A percentile compares a stretch with the other conserved stretches of the same genome.
Evolutionary conservation across 805 yeast species (phyloP).

Genomic region (Wickerhamomyces chaumierensis): DNA sequence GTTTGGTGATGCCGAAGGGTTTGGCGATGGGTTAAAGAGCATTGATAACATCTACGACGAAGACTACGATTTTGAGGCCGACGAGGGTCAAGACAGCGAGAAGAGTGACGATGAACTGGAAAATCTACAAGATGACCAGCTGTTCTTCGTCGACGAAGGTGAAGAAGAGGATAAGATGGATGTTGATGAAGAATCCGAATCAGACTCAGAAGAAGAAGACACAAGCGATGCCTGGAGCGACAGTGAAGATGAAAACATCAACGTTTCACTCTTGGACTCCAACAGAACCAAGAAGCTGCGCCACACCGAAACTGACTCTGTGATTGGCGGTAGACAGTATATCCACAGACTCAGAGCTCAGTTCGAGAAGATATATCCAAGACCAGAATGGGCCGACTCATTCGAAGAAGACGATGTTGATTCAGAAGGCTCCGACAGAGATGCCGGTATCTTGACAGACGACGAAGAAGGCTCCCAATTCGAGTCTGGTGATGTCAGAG

Average conservation of each 20-base stretch:
- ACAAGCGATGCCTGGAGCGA: slow-evolving; percentile 65
- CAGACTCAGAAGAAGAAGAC: slow-evolving; percentile 23
- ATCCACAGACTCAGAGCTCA: slow-evolving; percentile 60
- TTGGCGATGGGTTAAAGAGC: slow-evolving; percentile 50
- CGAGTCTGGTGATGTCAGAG: slow-evolving; percentile 28
- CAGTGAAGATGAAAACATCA: slow-evolving; percentile 75
- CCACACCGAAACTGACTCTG: slow-evolving; percentile 38
- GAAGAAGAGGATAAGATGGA: slow-evolving; percentile 12
- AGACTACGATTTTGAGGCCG: slow-evolving; percentile 23
- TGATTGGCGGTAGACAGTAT: slow-evolving; percentile 50
- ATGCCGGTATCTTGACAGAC: slow-evolving; percentile 4
- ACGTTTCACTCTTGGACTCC: slow-evolving; percentile 45
- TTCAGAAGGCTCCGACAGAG: slow-evolving; percentile 18
- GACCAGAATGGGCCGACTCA: slow-evolving; percentile 68
- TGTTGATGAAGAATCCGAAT: slow-evolving; percentile 16
- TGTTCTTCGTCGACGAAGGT: slow-evolving; percentile 45
- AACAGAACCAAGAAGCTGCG: slow-evolving; percentile 67
- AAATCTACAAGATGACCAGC: slow-evolving; percentile 34
- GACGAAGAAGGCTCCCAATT: slow-evolving; percentile 20
- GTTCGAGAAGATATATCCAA: slow-evolving; percentile 61
- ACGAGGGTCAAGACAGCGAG: slow-evolving; percentile 32
- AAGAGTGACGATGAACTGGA: slow-evolving; percentile 21
- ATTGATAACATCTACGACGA: slow-evolving; percentile 42
- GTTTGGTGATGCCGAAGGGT: slow-evolving; percentile 78
- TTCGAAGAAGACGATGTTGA: slow-evolving; percentile 20